phyloP scores from a whole-genome alignment of 495 filamentous ascomycete genomes.

The Clohesyomyces aquaticus region DNA sequence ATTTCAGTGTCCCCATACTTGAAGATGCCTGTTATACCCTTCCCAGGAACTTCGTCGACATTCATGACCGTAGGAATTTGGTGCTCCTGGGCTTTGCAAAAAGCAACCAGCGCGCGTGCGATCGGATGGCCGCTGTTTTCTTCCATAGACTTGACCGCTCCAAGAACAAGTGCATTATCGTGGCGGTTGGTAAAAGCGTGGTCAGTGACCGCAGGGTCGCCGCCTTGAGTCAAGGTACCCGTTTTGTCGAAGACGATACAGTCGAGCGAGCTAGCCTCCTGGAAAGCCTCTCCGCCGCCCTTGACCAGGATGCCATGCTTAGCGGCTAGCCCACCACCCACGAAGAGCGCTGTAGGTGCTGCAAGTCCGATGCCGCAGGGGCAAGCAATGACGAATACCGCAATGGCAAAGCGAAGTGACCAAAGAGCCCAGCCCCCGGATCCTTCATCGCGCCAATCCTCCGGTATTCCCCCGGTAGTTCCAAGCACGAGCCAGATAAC shows the following conservation, averaged over 20 bases:
- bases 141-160: constrained; percentile 69
- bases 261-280: constrained; percentile 85
- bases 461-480: constrained; percentile 65
- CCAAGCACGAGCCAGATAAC: constrained; percentile 81
- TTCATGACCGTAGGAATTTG: constrained; percentile 48
- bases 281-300: constrained; percentile 94
- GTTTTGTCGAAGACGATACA: constrained; percentile 96
- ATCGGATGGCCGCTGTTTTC: constrained; percentile 86
- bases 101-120: constrained; percentile 75
- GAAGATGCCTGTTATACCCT: constrained; percentile 77
- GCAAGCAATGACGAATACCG: constrained; percentile 94
- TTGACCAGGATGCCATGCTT: constrained; percentile 88
- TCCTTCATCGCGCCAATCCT: constrained; percentile 65
- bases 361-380: constrained; percentile 92
- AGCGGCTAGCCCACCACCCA: constrained; percentile 86
- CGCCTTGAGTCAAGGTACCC: constrained; percentile 85
- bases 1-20: constrained; percentile 59
- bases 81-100: constrained; percentile 57
- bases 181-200: constrained; percentile 58
- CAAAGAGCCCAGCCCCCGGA: constrained; percentile 84
- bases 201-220: constrained; percentile 77
- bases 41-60: constrained; percentile 77
- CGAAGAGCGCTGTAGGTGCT: constrained; percentile 90
- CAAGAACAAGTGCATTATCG: constrained; percentile 51
- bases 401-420: constrained; percentile 88